A percentile compares a stretch with the other conserved stretches of the same genome.
These are phyloP conservation scores for Plantago lanceolata DNA, from an alignment of 305 asterid genomes.

Conservation along the genomic window DNA sequence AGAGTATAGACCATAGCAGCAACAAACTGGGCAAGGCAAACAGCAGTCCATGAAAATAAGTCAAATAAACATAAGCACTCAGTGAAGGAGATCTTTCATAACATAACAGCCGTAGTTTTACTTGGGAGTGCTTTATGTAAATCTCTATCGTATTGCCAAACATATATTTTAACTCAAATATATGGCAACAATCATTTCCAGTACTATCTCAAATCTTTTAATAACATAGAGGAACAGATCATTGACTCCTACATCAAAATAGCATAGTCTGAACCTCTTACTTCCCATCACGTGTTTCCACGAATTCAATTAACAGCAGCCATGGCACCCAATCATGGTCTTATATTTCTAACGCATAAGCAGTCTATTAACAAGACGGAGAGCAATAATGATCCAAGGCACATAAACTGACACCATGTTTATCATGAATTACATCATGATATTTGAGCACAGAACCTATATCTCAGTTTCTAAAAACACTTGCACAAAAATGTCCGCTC, in stretches of 20 bases:
- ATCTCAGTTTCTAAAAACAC: too few relatives aligned
- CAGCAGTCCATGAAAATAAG: too few relatives aligned
- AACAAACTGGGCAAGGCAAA: background rate
- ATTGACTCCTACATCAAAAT: too few relatives aligned
- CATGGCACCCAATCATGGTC: too few relatives aligned
- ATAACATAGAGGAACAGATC: background rate
- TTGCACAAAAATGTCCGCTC: background rate
- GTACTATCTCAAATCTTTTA: background rate
- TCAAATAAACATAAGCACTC: background rate
- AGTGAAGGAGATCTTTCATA: background rate
- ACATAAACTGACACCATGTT: too few relatives aligned
- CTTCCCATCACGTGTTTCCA: constrained; percentile 10
- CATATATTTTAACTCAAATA: background rate
- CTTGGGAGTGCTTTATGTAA: constrained; percentile 2
- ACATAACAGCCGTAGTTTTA: background rate
- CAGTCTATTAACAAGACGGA: too few relatives aligned
- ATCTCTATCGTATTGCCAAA: background rate
- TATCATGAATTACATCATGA: too few relatives aligned
- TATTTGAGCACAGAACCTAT: too few relatives aligned
- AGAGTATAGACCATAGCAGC: constrained; percentile 3
- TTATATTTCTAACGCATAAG: too few relatives aligned
- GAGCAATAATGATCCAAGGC: too few relatives aligned
- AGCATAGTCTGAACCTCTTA: too few relatives aligned
- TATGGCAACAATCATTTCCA: background rate
- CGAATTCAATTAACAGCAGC: constrained; percentile 8